These are phyloP conservation scores for Sugiyamaella chiloensis DNA, from an alignment of 805 yeast species.

Conservation along the genomic window DNA sequence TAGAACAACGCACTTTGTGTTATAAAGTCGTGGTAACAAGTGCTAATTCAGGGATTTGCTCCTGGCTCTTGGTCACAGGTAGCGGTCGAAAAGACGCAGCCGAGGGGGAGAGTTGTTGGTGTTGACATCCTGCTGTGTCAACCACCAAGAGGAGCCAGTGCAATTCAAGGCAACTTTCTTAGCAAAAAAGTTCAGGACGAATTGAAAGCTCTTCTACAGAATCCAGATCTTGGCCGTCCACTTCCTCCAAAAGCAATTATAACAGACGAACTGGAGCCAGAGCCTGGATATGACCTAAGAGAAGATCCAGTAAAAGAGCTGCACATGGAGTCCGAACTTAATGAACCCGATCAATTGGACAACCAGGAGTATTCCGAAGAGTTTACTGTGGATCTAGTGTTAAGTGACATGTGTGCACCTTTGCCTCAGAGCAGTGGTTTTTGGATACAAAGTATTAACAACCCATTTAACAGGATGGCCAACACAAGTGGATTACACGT, in stretches of 20 bases:
- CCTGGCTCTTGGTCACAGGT: constrained; percentile 97
- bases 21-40: too few relatives aligned
- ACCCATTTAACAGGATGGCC: constrained; percentile 84
- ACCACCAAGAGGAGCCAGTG: constrained; percentile 77
- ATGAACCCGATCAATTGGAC: neutral
- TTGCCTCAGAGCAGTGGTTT: constrained; percentile 47
- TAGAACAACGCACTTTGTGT: neutral
- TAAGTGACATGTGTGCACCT: constrained; percentile 82
- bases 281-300: constrained; percentile 17
- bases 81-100: constrained; percentile 52
- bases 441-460: constrained; percentile 67
- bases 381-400: constrained; percentile 57
- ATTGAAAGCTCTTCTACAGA: constrained; percentile 27
- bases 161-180: constrained; percentile 86
- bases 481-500: constrained; percentile 82
- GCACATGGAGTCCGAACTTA: constrained; percentile 22
- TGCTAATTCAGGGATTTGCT: constrained; percentile 77
- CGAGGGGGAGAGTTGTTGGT: constrained; percentile 62
- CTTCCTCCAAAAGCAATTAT: constrained; percentile 8
- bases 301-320: constrained; percentile 34
- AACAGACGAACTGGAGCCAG: constrained; percentile 17
- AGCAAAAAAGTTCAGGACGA: constrained; percentile 42
- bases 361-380: neutral
- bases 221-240: constrained; percentile 29
- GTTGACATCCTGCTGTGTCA: constrained; percentile 75